Percentiles rank a stretch among this genome's conserved stretches.
phyloP scores from a whole-genome alignment of 108 stramenopile species.

The Nannochloropsis salina region DNA sequence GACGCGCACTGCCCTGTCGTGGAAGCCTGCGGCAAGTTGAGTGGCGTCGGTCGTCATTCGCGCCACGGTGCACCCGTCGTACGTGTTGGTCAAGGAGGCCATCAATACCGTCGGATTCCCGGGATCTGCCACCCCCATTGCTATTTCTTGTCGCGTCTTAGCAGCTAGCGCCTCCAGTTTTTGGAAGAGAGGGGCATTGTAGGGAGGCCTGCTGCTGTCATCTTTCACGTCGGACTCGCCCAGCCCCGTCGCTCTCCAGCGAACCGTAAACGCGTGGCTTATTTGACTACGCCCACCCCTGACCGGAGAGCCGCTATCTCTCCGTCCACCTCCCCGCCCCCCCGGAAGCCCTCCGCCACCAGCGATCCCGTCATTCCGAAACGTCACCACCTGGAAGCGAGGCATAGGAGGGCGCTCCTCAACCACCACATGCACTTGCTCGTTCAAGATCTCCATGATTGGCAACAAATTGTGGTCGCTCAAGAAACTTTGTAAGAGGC shows the following conservation, averaged over 20 bases:
- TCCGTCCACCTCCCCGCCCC: not conserved
- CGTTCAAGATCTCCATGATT: conserved; percentile 46
- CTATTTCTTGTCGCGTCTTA: not conserved
- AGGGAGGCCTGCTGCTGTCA: conserved; percentile 23
- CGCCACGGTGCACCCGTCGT: not conserved
- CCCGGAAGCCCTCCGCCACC: not conserved
- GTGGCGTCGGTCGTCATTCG: conserved; percentile 12
- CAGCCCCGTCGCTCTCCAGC: not conserved
- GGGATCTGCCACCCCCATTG: not conserved
- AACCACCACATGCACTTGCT: conserved; percentile 25
- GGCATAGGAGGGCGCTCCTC: conserved; percentile 43
- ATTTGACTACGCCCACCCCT: not conserved
- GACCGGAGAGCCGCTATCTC: not conserved
- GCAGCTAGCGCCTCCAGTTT: not conserved
- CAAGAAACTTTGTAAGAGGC: conserved; percentile 45
- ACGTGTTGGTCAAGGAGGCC: not conserved
- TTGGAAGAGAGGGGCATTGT: not conserved
- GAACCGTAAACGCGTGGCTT: not conserved
- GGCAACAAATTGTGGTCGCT: conserved; percentile 42
- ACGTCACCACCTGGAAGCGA: conserved; percentile 24
- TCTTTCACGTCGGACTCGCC: not conserved
- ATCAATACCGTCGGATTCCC: not conserved
- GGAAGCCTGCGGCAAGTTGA: conserved; percentile 52
- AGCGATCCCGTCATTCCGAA: not conserved
- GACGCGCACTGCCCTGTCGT: conserved; percentile 50